phyloP scores from a whole-genome alignment of 768 basidiomycete genomes.

The Xerocomellus chrysenteron region DNA sequence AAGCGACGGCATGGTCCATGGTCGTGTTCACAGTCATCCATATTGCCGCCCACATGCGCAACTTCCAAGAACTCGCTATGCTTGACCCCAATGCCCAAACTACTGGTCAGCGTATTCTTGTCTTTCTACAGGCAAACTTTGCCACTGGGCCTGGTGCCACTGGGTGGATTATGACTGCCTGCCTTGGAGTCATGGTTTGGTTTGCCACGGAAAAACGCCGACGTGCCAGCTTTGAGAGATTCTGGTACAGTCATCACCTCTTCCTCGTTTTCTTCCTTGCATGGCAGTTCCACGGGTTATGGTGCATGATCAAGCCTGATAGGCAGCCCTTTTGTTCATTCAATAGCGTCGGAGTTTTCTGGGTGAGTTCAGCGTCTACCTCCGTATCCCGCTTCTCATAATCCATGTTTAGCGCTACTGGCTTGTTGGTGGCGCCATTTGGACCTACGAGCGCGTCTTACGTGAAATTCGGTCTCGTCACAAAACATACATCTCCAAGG shows the following conservation, averaged over 20 bases:
- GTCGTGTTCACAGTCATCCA: constrained; percentile 76
- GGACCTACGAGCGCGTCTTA: constrained; percentile 84
- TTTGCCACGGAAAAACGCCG: constrained; percentile 82
- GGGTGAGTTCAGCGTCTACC: constrained; percentile 53
- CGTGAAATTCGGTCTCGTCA: constrained; percentile 92
- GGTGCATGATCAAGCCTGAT: constrained; percentile 95
- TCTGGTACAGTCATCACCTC: constrained; percentile 88
- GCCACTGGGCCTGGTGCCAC: constrained; percentile 78
- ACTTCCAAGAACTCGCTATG: constrained; percentile 68
- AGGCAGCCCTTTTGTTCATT: constrained; percentile 83
- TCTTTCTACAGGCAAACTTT: constrained; percentile 82
- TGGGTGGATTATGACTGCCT: constrained; percentile 84
- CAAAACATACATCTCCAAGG: constrained; percentile 89
- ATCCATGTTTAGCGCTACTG: constrained; percentile 67
- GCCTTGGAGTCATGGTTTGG: constrained; percentile 77
- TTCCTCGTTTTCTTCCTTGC: constrained; percentile 90
- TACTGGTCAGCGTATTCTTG: constrained; percentile 52
- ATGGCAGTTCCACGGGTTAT: constrained; percentile 97
- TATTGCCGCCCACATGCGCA: constrained; percentile 81
- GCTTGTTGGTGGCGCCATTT: constrained; percentile 83
- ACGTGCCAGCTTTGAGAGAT: constrained; percentile 77
- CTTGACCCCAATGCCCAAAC: constrained; percentile 53
- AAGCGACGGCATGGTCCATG: constrained; percentile 89
- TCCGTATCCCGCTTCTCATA: constrained; percentile 3
- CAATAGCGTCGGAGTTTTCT: constrained; percentile 89